phyloP scores from a whole-genome alignment of 345 rosid genomes.

The Brassica napus region DNA sequence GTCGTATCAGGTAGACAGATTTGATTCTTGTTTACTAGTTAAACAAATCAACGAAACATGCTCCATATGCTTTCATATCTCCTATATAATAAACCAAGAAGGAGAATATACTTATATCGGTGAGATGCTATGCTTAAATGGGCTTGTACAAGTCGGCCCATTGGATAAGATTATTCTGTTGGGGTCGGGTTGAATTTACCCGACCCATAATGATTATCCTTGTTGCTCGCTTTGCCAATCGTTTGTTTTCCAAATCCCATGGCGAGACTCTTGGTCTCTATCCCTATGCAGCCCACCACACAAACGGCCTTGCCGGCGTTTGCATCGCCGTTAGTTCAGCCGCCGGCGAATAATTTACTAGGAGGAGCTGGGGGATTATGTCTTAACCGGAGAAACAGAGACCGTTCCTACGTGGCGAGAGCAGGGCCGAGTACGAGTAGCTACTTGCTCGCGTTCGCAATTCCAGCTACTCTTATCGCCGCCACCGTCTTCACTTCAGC shows the following conservation, averaged over 20 bases:
- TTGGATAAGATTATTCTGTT: not conserved
- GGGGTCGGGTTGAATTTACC: not conserved
- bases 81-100: constrained; percentile 22
- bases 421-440: constrained; percentile 65
- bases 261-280: constrained; percentile 54
- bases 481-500: constrained; percentile 65
- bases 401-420: constrained; percentile 49
- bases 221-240: constrained; percentile 16
- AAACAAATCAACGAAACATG: constrained; percentile 10
- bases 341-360: constrained; percentile 28
- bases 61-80: constrained; percentile 29
- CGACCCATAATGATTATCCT: constrained; percentile 7
- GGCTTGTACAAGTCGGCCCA: not conserved
- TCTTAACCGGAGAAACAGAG: constrained; percentile 36
- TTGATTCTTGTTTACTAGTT: constrained; percentile 21
- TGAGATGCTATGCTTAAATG: not conserved
- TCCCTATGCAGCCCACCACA: constrained; percentile 33
- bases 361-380: not conserved
- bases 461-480: constrained; percentile 71
- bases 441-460: constrained; percentile 59
- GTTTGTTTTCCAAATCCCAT: constrained; percentile 31
- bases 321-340: constrained; percentile 8
- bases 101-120: not conserved
- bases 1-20: constrained; percentile 30
- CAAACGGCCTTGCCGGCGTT: constrained; percentile 1